Percentiles rank a stretch among this genome's conserved stretches.
phyloP scores from a whole-genome alignment of 495 filamentous ascomycete species.

The Stereocaulon alpinum region DNA sequence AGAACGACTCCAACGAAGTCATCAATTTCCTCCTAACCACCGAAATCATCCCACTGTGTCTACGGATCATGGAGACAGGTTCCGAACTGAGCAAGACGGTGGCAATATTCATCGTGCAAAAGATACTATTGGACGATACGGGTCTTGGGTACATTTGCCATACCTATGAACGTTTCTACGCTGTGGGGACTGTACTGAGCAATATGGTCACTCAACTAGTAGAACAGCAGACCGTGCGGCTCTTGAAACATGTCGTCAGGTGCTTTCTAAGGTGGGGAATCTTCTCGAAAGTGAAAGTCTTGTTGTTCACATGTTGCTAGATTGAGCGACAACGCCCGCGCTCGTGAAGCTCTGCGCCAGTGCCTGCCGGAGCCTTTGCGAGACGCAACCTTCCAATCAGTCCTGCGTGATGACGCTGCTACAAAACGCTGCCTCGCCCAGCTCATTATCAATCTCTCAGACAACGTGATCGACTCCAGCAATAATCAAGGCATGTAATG shows the following conservation, averaged over 20 bases:
- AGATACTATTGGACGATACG: conserved; percentile 93
- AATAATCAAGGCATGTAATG: conserved; percentile 40
- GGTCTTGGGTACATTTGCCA: conserved; percentile 98
- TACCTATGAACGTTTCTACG: conserved; percentile 99
- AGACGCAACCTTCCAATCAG: conserved; percentile 92
- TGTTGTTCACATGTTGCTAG: conserved; percentile 35
- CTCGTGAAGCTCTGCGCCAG: conserved; percentile 88
- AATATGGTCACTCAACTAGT: conserved; percentile 98
- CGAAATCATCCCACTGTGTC: conserved; percentile 96
- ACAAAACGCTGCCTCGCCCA: conserved; percentile 97
- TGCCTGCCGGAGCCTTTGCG: conserved; percentile 94
- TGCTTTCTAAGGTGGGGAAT: conserved; percentile 80
- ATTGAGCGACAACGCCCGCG: conserved; percentile 90
- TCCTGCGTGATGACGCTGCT: conserved; percentile 92
- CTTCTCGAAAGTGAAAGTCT: not conserved
- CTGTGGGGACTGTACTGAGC: conserved; percentile 91
- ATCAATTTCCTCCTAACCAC: conserved; percentile 99
- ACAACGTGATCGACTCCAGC: conserved; percentile 67
- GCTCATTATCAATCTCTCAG: conserved; percentile 91
- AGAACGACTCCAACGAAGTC: conserved; percentile 97
- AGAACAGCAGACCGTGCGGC: conserved; percentile 89
- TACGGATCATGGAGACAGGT: conserved; percentile 98
- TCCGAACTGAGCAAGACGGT: conserved; percentile 98
- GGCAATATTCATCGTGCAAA: conserved; percentile 99
- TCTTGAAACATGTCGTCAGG: conserved; percentile 95